These are phyloP conservation scores for Aspergillus funiculosus DNA, from an alignment of 495 filamentous ascomycete genomes.

Conservation along the genomic window DNA sequence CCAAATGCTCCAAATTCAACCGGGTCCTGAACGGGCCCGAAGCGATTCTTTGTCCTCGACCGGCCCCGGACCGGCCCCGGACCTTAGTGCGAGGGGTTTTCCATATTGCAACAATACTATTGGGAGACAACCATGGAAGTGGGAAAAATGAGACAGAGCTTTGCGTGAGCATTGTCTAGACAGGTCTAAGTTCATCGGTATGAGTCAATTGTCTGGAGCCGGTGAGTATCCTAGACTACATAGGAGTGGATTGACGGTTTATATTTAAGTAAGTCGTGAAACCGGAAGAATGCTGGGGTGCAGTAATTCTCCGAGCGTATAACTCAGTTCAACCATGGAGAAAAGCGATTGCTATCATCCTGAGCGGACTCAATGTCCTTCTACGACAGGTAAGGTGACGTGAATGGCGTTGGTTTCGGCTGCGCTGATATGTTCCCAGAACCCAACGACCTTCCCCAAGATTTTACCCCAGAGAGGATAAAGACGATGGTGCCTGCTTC, in stretches of 20 bases:
- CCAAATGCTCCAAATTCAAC: neutral
- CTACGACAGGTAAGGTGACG: neutral
- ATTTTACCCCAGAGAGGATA: too few species aligned
- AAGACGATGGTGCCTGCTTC: too few species aligned
- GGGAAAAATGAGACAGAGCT: neutral
- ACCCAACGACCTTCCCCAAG: neutral
- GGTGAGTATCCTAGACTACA: neutral
- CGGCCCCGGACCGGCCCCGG: slow-evolving; percentile 31
- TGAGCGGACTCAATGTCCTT: neutral
- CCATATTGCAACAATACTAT: slow-evolving; percentile 1
- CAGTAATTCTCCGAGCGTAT: slow-evolving; percentile 1
- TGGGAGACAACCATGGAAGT: neutral
- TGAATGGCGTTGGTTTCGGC: too few species aligned
- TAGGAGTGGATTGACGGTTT: neutral
- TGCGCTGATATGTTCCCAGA: too few species aligned
- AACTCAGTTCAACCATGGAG: slow-evolving; percentile 1
- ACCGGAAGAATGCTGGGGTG: neutral
- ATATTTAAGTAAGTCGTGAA: slow-evolving; percentile 2
- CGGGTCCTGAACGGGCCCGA: slow-evolving; percentile 29
- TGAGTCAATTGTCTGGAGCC: slow-evolving; percentile 1
- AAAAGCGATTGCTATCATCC: neutral
- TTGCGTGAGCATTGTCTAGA: slow-evolving; percentile 8
- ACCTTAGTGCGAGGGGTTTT: slow-evolving; percentile 4
- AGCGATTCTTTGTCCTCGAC: slow-evolving; percentile 7
- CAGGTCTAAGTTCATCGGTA: slow-evolving; percentile 4